Evolutionary conservation across 768 basidiomycete genomes (phyloP), one percentile per base, ranked within the genome.

Genomic region (Ephemerocybe angulata): DNA sequence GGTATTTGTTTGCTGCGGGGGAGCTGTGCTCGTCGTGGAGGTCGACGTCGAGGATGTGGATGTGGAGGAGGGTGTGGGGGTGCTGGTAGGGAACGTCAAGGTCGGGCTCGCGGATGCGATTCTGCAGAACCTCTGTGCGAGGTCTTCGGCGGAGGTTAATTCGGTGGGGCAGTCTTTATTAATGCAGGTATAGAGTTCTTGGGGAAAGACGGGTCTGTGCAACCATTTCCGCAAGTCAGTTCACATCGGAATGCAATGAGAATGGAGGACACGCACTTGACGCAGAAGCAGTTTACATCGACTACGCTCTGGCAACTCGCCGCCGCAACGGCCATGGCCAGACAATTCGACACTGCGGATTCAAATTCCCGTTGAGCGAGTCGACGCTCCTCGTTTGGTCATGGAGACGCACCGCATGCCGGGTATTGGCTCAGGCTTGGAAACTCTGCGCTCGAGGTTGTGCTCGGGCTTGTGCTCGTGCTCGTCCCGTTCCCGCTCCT

Each of bases 261-360:
- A 5, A 31, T 17, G 40, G 25, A 25, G 12, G 50, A 56, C 46
- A 42, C 72, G 55, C 62, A 73, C 72, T 66, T 72, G 21, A 61
- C 43, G 55, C 82, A 82, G 61, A 74, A 83, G 60, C 82, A 83
- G 52, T 76, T 70, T 29, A 82, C 76, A 5, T 76, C 75, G 12
- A 71, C 66, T 25, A 82, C 58, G 53, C 75, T 78, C 4, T 67
- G 57, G 64, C 81, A 83, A 37, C 73, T 76, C 0, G 72, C 71
- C 2, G 60, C 55, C 2, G 72, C 63, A 6, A 74, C 70, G 1
- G 76, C 72, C 1, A 67, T 54, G 7, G 67, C 69, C 3, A 82
- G 65, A 58, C 82, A 83, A 37, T 70, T 65, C 29, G 71, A 70
- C 11, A 82, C 82, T 82, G 31, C n/a, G 11, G 38, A n/a, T n/a